Evolutionary conservation across 148 eudicot genomes (phyloP).

Genomic region (Chenopodium quinoa): DNA sequence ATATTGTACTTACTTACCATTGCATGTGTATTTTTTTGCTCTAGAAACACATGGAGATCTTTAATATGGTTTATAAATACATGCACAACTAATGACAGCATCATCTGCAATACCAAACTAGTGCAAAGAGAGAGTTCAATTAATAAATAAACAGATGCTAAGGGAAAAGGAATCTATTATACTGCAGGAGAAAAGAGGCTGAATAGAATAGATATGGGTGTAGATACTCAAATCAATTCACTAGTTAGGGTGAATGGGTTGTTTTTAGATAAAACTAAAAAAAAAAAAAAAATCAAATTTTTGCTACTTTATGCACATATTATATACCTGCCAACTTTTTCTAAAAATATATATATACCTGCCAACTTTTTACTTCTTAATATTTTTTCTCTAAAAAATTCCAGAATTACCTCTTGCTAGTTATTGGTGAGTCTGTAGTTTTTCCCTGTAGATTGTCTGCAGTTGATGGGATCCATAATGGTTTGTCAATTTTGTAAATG

Average conservation of each 20-base stretch:
- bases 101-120: background rate
- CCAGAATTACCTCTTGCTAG: background rate
- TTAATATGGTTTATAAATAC: background rate
- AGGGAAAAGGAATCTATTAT: background rate
- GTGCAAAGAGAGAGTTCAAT: background rate
- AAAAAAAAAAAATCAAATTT: too few species aligned
- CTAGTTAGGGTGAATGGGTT: background rate
- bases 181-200: background rate
- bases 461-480: background rate
- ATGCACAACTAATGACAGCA: background rate
- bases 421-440: background rate
- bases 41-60: background rate
- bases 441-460: background rate
- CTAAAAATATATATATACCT: too few species aligned
- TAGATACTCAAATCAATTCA: background rate
- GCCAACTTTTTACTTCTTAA: background rate
- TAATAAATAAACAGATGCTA: background rate
- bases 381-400: background rate
- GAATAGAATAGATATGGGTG: background rate
- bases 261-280: too few species aligned
- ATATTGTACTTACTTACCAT: background rate
- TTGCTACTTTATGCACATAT: too few species aligned
- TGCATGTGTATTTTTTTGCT: conserved; percentile 4
- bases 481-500: conserved; percentile 3
- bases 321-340: background rate